Evolutionary conservation across 257 asterid genomes (phyloP).

Genomic region (Ehretia macrophylla): DNA sequence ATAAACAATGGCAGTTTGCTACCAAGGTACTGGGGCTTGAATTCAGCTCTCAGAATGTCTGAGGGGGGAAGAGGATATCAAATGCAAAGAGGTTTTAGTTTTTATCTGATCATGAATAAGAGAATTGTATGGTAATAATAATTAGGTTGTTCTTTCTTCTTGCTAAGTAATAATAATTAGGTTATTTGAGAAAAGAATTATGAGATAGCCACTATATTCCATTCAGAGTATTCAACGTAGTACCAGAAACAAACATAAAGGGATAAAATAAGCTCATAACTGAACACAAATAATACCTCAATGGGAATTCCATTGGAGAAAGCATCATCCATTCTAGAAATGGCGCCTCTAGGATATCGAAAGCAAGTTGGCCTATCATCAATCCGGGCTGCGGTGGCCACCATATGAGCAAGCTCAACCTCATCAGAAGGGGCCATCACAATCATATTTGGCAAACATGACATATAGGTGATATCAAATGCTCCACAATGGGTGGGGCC

Average conservation of each 20-base stretch:
- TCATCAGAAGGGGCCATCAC: constrained; percentile 97
- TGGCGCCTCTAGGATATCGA: constrained; percentile 79
- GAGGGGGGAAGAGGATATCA: too few species aligned
- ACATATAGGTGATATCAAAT: constrained; percentile 79
- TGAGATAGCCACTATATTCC: too few species aligned
- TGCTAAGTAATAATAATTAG: too few species aligned
- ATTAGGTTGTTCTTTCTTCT: too few species aligned
- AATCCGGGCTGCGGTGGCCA: constrained; percentile 59
- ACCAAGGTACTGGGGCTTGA: too few species aligned
- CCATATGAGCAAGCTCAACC: constrained; percentile 76
- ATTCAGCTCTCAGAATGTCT: too few species aligned
- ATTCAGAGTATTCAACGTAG: too few species aligned
- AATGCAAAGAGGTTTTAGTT: too few species aligned
- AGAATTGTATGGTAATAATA: too few species aligned
- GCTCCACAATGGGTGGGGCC: constrained; percentile 79
- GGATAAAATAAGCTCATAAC: not conserved
- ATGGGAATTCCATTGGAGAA: constrained; percentile 41
- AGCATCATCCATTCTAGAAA: constrained; percentile 30
- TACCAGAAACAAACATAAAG: not conserved
- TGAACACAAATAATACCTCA: constrained; percentile 40
- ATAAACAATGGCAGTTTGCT: too few species aligned
- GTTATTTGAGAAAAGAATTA: too few species aligned
- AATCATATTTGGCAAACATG: constrained; percentile 91
- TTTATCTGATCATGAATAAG: too few species aligned
- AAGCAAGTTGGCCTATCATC: constrained; percentile 78